Percentiles rank a stretch among this genome's conserved stretches.
phyloP scores from a whole-genome alignment of 202 grass and related monocot species.

The Saccharum hybrid region DNA sequence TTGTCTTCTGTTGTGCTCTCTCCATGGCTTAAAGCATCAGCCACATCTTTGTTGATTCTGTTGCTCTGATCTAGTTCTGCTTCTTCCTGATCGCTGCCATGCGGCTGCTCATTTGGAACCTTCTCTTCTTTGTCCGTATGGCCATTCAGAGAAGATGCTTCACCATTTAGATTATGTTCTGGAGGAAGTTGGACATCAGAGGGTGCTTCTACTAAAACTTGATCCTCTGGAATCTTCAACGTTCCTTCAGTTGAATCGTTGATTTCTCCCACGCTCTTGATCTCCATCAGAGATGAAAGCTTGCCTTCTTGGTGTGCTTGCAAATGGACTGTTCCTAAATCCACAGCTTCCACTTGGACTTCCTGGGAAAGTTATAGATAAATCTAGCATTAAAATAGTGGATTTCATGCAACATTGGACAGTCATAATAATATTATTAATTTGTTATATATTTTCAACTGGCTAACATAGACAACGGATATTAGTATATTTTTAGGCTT shows the following conservation, averaged over 20 bases:
- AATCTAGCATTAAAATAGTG: conserved; percentile 34
- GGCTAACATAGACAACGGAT: not conserved
- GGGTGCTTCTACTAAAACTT: conserved; percentile 52
- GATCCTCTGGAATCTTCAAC: conserved; percentile 50
- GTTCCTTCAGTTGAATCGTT: conserved; percentile 48
- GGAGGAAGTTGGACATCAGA: conserved; percentile 38
- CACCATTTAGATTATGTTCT: conserved; percentile 46
- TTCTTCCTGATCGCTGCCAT: conserved; percentile 34
- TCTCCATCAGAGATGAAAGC: conserved; percentile 34
- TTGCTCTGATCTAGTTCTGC: conserved; percentile 33
- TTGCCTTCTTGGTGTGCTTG: conserved; percentile 40
- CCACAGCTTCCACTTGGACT: conserved; percentile 44
- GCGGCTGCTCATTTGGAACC: conserved; percentile 24
- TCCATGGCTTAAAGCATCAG: conserved; percentile 35
- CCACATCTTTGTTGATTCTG: conserved; percentile 23
- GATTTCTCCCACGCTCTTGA: conserved; percentile 12
- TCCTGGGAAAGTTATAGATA: conserved; percentile 45
- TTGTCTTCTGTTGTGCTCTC: conserved; percentile 47
- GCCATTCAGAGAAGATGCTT: conserved; percentile 45
- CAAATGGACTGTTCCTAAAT: conserved; percentile 39
- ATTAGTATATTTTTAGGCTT: not conserved
- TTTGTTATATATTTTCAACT: not conserved
- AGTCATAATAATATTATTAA: conserved; percentile 26
- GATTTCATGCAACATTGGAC: not conserved
- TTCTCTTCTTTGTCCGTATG: conserved; percentile 34